These are phyloP conservation scores for Amaranthus palmeri DNA, from an alignment of 148 eudicot genomes.

Conservation along the genomic window DNA sequence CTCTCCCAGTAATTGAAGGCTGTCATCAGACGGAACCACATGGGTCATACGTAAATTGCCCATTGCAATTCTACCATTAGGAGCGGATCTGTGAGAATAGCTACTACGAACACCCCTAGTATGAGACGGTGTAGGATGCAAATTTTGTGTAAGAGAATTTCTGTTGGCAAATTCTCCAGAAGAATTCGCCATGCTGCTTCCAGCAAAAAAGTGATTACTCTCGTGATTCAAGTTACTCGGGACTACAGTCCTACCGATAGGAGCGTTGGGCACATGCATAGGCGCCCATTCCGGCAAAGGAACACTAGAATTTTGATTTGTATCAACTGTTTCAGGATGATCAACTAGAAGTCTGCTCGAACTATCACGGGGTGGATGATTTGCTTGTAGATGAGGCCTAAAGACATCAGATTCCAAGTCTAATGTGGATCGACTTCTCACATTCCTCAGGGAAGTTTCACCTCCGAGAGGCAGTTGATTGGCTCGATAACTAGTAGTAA, in stretches of 20 bases:
- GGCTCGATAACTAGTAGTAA: conserved; percentile 36
- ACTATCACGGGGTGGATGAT: conserved; percentile 34
- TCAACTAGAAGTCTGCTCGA: conserved; percentile 39
- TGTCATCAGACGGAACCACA: conserved; percentile 40
- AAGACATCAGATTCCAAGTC: conserved; percentile 45
- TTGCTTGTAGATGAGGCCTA: conserved; percentile 38
- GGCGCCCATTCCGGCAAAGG: conserved; percentile 59
- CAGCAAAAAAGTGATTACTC: conserved; percentile 33
- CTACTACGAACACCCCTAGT: conserved; percentile 47
- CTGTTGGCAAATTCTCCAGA: conserved; percentile 38
- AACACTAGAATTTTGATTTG: conserved; percentile 39
- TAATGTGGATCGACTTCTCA: conserved; percentile 59
- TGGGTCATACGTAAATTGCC: conserved; percentile 35
- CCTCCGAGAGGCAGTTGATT: conserved; percentile 45
- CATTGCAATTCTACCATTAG: conserved; percentile 37
- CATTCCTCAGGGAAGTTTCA: conserved; percentile 62
- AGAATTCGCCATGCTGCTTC: conserved; percentile 32
- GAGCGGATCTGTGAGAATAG: conserved; percentile 40
- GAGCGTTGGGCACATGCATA: conserved; percentile 35
- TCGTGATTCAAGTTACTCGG: conserved; percentile 38
- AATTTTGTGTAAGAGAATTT: conserved; percentile 38
- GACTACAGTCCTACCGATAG: conserved; percentile 41
- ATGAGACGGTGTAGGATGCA: conserved; percentile 35
- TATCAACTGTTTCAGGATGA: conserved; percentile 37
- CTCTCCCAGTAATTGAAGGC: conserved; percentile 39